phyloP scores from a whole-genome alignment of 305 asterid species.

The Plantago lanceolata region DNA sequence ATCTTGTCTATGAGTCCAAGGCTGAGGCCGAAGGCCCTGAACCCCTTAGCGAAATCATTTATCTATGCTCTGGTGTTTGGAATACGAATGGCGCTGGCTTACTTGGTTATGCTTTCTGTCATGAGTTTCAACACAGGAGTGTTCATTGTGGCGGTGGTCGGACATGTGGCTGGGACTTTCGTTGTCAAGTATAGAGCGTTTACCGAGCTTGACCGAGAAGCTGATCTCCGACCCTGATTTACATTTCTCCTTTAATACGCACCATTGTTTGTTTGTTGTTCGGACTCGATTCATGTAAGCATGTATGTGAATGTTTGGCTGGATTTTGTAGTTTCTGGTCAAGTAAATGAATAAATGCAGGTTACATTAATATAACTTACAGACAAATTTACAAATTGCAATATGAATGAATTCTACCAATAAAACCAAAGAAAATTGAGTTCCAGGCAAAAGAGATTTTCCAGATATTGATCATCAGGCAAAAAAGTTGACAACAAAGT shows the following conservation, averaged over 20 bases:
- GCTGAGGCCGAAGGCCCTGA: constrained; percentile 20
- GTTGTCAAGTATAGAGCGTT: constrained; percentile 35
- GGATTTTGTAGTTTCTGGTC: background rate
- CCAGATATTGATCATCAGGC: too few species aligned
- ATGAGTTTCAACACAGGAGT: constrained; percentile 78
- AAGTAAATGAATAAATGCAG: too few species aligned
- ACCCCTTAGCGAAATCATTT: constrained; percentile 31
- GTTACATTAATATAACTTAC: too few species aligned
- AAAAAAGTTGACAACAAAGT: too few species aligned
- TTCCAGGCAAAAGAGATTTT: too few species aligned
- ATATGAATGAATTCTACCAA: too few species aligned
- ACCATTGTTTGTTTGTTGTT: background rate
- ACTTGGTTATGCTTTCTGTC: constrained; percentile 70
- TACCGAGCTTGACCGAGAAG: background rate
- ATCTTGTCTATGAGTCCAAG: constrained; percentile 33
- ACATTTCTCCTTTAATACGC: background rate
- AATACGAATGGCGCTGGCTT: constrained; percentile 54
- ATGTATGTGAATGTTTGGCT: too few species aligned
- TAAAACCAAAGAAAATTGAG: too few species aligned
- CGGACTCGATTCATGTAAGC: background rate
- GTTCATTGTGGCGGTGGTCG: constrained; percentile 52
- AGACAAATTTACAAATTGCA: too few species aligned
- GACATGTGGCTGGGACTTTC: constrained; percentile 51
- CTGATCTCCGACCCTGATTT: background rate
- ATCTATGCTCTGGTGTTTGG: constrained; percentile 33